Conservation (phyloP, 1,139 yeast genomes). For the Pichia inconspicua region DNA sequence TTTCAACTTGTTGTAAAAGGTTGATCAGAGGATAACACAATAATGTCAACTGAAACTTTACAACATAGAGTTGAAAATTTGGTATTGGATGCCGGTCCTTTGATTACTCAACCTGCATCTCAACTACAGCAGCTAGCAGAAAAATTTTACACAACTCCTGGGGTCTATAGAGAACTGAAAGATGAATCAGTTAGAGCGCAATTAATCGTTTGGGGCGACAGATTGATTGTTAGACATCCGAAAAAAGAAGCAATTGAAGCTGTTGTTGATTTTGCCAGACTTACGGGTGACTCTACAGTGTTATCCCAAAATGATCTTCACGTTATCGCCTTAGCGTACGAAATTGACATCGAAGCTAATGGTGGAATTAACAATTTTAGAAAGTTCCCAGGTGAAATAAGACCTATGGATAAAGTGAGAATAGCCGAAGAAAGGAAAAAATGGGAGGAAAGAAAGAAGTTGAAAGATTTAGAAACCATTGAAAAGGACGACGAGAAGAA, state of each 20-base stretch:
- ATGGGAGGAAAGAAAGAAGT: conserved; percentile 16
- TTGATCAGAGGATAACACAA: neutral
- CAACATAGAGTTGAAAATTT: conserved; percentile 40
- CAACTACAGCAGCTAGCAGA: conserved; percentile 63
- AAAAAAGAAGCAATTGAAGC: conserved; percentile 51
- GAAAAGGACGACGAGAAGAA: conserved; percentile 4
- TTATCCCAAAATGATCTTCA: conserved; percentile 88
- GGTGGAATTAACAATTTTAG: conserved; percentile 65
- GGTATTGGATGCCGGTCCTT: conserved; percentile 90
- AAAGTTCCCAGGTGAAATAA: conserved; percentile 60
- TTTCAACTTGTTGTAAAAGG: neutral
- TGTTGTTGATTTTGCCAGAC: conserved; percentile 68
- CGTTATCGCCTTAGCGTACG: conserved; percentile 84
- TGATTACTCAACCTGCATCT: conserved; percentile 79
- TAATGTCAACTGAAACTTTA: neutral
- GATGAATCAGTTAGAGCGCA: conserved; percentile 82
- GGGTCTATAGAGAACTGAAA: conserved; percentile 76
- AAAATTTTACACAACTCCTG: conserved; percentile 79
- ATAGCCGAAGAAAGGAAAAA: conserved; percentile 16
- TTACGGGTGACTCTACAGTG: conserved; percentile 88
- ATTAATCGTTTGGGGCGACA: conserved; percentile 67
- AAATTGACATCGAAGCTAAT: conserved; percentile 66
- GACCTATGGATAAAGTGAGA: conserved; percentile 16
- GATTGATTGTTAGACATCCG: conserved; percentile 66
- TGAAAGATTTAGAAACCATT: conserved; percentile 6